A percentile compares a stretch with the other conserved stretches of the same genome.
Evolutionary conservation across 805 yeast genomes (phyloP).

Genomic region (Candida oleophila): DNA sequence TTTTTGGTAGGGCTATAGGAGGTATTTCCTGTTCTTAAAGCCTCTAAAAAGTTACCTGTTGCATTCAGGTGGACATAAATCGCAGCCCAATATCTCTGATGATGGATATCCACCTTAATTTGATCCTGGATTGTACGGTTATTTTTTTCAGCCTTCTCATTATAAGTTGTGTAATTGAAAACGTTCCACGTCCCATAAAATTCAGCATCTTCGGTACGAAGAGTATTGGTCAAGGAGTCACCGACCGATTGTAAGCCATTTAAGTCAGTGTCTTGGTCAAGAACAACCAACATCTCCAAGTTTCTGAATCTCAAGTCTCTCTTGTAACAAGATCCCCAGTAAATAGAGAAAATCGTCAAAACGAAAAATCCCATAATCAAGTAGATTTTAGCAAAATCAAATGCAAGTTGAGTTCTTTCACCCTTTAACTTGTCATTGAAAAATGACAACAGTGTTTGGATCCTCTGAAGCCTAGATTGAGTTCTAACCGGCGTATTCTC

Average conservation of each 20-base stretch:
- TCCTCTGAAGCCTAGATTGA: conserved; percentile 18
- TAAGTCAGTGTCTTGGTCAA: conserved; percentile 19
- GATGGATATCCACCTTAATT: conserved; percentile 45
- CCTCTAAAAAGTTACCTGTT: conserved; percentile 35
- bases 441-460: conserved; percentile 29
- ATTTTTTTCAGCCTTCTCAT: conserved; percentile 24
- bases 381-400: conserved; percentile 21
- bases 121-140: conserved; percentile 33
- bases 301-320: conserved; percentile 29
- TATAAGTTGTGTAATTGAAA: conserved; percentile 25
- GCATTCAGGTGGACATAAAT: conserved; percentile 53
- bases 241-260: conserved; percentile 48
- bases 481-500: background rate
- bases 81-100: conserved; percentile 63
- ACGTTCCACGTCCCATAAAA: conserved; percentile 37
- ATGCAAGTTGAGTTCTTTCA: conserved; percentile 17
- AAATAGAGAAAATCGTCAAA: conserved; percentile 35
- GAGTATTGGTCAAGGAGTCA: conserved; percentile 34
- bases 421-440: conserved; percentile 24
- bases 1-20: conserved; percentile 25
- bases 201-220: conserved; percentile 22
- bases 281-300: conserved; percentile 35
- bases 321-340: conserved; percentile 40
- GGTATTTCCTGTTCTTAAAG: conserved; percentile 36
- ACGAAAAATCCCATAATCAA: conserved; percentile 34